Evolutionary conservation across 495 filamentous ascomycete genomes (phyloP).

Genomic region (Tuber magnatum): DNA sequence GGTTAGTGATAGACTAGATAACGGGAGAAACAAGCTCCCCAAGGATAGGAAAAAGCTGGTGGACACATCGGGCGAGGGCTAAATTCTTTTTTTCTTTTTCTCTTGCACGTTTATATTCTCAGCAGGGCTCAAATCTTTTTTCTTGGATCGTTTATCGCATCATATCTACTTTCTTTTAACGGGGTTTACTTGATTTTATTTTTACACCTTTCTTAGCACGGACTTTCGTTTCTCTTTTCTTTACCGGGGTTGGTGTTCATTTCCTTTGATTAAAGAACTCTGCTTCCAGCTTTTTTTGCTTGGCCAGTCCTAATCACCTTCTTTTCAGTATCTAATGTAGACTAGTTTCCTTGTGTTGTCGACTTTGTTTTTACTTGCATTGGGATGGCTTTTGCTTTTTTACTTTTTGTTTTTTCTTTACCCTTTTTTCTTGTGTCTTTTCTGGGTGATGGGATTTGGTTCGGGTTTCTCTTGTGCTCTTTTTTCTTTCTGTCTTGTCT

Average conservation of each 20-base stretch:
- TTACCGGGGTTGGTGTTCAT: constrained; percentile 33
- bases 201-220: constrained; percentile 14
- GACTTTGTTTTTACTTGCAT: constrained; percentile 26
- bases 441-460: constrained; percentile 22
- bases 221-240: constrained; percentile 24
- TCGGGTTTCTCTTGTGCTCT: constrained; percentile 25
- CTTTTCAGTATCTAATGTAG: constrained; percentile 30
- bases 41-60: constrained; percentile 36
- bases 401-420: constrained; percentile 22
- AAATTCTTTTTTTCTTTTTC: constrained; percentile 14
- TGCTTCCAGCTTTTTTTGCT: constrained; percentile 15
- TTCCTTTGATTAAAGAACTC: constrained; percentile 15
- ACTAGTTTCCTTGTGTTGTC: constrained; percentile 34
- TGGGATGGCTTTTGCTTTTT: constrained; percentile 31
- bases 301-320: constrained; percentile 32
- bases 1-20: constrained; percentile 60
- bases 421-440: constrained; percentile 33
- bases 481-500: constrained; percentile 20
- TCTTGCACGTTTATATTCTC: not conserved
- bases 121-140: not conserved
- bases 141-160: constrained; percentile 19
- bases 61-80: constrained; percentile 35
- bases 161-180: constrained; percentile 35
- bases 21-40: constrained; percentile 20
- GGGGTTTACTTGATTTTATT: constrained; percentile 30